Evolutionary conservation across 176 grass and related monocot species (phyloP), one percentile per base, ranked within the genome.

Genomic region (Chrysopogon serrulatus): DNA sequence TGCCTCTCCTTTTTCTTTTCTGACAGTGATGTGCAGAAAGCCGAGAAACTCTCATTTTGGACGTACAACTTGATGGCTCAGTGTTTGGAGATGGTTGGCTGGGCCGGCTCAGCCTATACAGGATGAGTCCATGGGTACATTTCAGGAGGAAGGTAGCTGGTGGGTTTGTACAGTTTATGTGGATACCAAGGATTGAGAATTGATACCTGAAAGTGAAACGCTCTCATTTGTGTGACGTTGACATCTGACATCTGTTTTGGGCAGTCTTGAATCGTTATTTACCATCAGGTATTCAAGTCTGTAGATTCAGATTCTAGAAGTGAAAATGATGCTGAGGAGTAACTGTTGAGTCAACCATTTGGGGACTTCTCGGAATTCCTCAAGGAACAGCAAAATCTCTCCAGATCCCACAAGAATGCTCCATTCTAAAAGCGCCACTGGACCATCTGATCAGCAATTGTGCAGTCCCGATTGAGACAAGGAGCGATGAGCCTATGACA

Each of bases 61-160:
- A 33, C 36, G 31, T 76, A 65, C 63, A 78, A 82, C 65, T 47
- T 82, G 88, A 86, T 86, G 27, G 77, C 64, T 86, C 83, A 77
- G 51, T 86, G 88, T 72, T 78, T 78, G 83, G 83, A 56, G 40
- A 76, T 77, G 71, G 59, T 82, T 86, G n/a, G 28, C 30, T 78
- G 56, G 72, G 53, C 65, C 28, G 64, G 34, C 23, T 42, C 32
- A 64, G 13, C 35, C 75, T 36, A 13, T 81, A 23, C 19, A 87
- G 47, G 77, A 17, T 59, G 65, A 30, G 44, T 43, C 21, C 73
- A 71, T 68, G 77, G 41, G 35, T 36, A 72, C 32, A 82, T 82
- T 62, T 57, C 68, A 79, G 81, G 56, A 73, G 80, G 66, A 24
- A 80, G 2, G 10, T 81, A 77, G 39, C 54, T 60, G 61, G 49